phyloP scores from a whole-genome alignment of 768 basidiomycete genomes.

The Boletus sp. region DNA sequence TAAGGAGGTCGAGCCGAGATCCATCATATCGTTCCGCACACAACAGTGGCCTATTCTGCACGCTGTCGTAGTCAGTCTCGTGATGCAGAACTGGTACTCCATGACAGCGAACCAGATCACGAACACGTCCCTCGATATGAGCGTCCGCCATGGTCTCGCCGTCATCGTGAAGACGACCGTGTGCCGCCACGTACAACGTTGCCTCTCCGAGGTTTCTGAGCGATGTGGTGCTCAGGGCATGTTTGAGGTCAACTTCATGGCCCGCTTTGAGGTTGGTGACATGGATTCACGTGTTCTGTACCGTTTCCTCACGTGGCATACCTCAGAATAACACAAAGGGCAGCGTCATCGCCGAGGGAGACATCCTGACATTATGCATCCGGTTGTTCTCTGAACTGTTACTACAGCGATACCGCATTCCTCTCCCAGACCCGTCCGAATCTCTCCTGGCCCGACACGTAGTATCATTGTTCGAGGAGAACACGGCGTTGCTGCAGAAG shows the following conservation, averaged over 20 bases:
- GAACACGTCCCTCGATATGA: too few relatives aligned
- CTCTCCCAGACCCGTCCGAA: constrained; percentile 41
- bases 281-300: too few relatives aligned
- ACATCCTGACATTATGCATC: constrained; percentile 50
- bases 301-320: background rate
- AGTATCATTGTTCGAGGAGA: constrained; percentile 45
- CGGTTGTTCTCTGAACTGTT: constrained; percentile 60
- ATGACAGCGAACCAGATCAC: constrained; percentile 21
- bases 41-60: constrained; percentile 61
- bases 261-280: constrained; percentile 46
- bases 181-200: constrained; percentile 22
- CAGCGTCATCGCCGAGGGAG: constrained; percentile 58
- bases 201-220: constrained; percentile 53
- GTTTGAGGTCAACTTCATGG: constrained; percentile 63
- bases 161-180: too few relatives aligned
- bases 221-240: constrained; percentile 67
- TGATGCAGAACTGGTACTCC: constrained; percentile 50
- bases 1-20: constrained; percentile 39
- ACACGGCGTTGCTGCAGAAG: constrained; percentile 37
- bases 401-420: constrained; percentile 50
- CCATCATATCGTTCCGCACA: constrained; percentile 62
- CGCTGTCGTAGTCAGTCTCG: constrained; percentile 50
- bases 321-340: constrained; percentile 43
- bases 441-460: constrained; percentile 56
- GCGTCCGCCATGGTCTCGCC: too few relatives aligned